Conservation (phyloP, 2,329 filamentous ascomycete species). For the Phialocephala subalpina region DNA sequence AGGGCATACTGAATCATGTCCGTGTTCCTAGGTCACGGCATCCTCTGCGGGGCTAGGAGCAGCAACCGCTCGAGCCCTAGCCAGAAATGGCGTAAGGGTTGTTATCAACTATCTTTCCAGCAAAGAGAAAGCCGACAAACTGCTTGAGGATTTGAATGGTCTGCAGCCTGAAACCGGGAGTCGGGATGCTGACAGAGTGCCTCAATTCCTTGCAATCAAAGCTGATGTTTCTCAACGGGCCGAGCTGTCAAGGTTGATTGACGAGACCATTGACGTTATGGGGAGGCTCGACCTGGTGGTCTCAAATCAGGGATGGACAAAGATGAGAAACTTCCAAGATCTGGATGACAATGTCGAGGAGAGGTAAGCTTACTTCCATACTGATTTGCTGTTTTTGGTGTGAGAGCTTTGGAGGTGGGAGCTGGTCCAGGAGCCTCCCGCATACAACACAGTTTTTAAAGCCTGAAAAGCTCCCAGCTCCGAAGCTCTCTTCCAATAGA, state of each 20-base stretch:
- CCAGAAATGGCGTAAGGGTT: conserved; percentile 71
- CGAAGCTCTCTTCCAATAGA: neutral
- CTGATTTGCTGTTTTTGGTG: neutral
- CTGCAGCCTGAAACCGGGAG: conserved; percentile 53
- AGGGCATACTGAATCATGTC: neutral
- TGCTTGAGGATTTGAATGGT: conserved; percentile 62
- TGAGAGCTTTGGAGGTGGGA: neutral
- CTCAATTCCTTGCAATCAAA: conserved; percentile 59
- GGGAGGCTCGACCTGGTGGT: conserved; percentile 80
- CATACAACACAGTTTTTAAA: neutral
- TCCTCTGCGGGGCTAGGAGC: conserved; percentile 74
- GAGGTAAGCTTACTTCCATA: conserved; percentile 56
- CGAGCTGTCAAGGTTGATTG: conserved; percentile 67
- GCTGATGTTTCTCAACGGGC: conserved; percentile 70
- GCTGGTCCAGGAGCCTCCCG: no score
- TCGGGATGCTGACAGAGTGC: conserved; percentile 24
- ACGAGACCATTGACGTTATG: conserved; percentile 64
- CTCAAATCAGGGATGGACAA: conserved; percentile 73
- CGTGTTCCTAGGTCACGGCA: conserved; percentile 53
- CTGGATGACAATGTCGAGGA: conserved; percentile 63
- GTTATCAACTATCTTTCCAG: conserved; percentile 78
- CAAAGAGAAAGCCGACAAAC: conserved; percentile 62
- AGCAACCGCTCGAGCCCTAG: conserved; percentile 71
- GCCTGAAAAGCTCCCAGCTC: neutral
- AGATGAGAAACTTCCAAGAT: conserved; percentile 52